These are phyloP conservation scores for Calonectria henricotiae DNA, from an alignment of 2,329 filamentous ascomycete genomes.

Conservation along the genomic window DNA sequence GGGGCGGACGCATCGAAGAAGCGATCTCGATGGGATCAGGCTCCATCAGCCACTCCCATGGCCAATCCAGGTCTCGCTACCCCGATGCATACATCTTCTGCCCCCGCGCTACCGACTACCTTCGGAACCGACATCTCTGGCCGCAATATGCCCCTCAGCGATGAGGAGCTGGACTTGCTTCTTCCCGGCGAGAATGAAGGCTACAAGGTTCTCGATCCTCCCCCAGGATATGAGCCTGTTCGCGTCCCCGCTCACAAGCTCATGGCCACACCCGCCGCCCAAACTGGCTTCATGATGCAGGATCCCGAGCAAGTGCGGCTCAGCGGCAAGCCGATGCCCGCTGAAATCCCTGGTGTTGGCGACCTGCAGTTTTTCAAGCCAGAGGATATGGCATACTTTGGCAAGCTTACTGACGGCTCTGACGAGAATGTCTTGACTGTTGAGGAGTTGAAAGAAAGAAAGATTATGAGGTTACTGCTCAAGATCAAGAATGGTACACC, in stretches of 20 bases:
- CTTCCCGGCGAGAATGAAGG: constrained; percentile 90
- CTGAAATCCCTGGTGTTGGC: constrained; percentile 95
- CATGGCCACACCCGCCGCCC: constrained; percentile 81
- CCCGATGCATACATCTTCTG: constrained; percentile 81
- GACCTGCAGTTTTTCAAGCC: constrained; percentile 98
- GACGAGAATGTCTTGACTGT: constrained; percentile 94
- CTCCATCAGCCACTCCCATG: constrained; percentile 84
- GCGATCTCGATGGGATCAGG: constrained; percentile 93
- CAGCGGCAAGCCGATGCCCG: constrained; percentile 91
- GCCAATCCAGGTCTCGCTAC: constrained; percentile 83
- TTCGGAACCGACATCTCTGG: constrained; percentile 88
- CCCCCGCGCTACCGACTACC: constrained; percentile 67
- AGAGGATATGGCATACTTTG: constrained; percentile 99
- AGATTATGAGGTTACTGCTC: constrained; percentile 96
- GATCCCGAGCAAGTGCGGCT: constrained; percentile 88
- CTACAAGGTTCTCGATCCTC: constrained; percentile 92
- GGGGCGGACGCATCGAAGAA: constrained; percentile 78
- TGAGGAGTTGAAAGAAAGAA: constrained; percentile 96
- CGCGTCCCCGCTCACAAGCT: constrained; percentile 84
- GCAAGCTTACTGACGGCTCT: constrained; percentile 93
- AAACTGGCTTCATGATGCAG: constrained; percentile 96
- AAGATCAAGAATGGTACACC: constrained; percentile 99
- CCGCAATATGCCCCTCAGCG: constrained; percentile 87
- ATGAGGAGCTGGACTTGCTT: constrained; percentile 94
- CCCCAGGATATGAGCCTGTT: constrained; percentile 91